Evolutionary conservation across 768 basidiomycete species (phyloP).

Genomic region (Pluteus cervinus): DNA sequence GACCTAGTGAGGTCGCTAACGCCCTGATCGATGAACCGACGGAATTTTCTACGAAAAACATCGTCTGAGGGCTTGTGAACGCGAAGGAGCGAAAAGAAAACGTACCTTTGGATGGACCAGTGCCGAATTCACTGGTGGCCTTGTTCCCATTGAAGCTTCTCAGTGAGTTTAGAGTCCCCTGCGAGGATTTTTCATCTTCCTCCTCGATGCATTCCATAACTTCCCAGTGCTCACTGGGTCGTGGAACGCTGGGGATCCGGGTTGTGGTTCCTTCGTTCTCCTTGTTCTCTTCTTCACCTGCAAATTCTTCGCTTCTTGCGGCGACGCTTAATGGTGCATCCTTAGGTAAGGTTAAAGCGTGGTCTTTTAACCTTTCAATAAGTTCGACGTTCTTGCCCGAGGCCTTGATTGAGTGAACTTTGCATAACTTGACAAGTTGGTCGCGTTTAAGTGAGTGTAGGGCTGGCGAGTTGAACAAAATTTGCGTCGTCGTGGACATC

Average conservation of each 20-base stretch:
- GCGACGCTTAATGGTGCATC: slow-evolving; percentile 53
- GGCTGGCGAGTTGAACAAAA: slow-evolving; percentile 81
- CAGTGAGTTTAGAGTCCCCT: slow-evolving; percentile 44
- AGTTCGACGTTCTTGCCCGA: slow-evolving; percentile 75
- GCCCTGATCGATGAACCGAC: slow-evolving; percentile 71
- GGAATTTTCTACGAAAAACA: slow-evolving; percentile 37
- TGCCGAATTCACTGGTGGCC: slow-evolving; percentile 66
- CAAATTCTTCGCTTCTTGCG: slow-evolving; percentile 37
- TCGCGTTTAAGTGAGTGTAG: slow-evolving; percentile 79
- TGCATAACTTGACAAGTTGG: slow-evolving; percentile 82
- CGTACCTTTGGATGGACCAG: slow-evolving; percentile 55
- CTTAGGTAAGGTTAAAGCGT: slow-evolving; percentile 57
- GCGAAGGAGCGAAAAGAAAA: slow-evolving; percentile 8
- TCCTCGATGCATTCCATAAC: slow-evolving; percentile 81
- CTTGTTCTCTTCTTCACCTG: slow-evolving; percentile 14
- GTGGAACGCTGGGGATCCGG: slow-evolving; percentile 24
- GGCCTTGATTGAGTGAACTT: slow-evolving; percentile 74
- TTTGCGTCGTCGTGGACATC: slow-evolving; percentile 72
- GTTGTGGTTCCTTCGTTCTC: slow-evolving; percentile 20
- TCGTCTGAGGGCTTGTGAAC: slow-evolving; percentile 10
- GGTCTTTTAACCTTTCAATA: slow-evolving; percentile 59
- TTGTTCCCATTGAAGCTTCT: slow-evolving; percentile 25
- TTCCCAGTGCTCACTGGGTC: slow-evolving; percentile 81
- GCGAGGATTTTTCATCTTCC: slow-evolving; percentile 48
- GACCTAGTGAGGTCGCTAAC: slow-evolving; percentile 68